A percentile compares a stretch with the other conserved stretches of the same genome.
Evolutionary conservation across 2,329 filamentous ascomycete species (phyloP).

Genomic region (Hypocreales sp.): DNA sequence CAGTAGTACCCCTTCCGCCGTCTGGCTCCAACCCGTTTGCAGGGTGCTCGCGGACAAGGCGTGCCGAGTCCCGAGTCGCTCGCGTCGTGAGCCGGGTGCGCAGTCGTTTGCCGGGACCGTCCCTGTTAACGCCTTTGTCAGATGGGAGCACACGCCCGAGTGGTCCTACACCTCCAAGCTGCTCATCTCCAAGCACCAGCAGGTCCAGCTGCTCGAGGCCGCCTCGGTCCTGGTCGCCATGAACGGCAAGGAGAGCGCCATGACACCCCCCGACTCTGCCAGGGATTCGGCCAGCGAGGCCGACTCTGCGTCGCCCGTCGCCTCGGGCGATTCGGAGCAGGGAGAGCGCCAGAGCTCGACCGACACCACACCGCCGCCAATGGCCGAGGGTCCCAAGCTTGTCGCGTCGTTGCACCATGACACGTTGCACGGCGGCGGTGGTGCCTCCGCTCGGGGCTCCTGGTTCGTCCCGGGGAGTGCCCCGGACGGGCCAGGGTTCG

Average conservation of each 20-base stretch:
- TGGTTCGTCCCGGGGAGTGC: conserved; percentile 29
- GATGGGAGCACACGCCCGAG: conserved; percentile 98
- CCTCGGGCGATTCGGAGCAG: conserved; percentile 66
- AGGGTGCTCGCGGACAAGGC: conserved; percentile 4
- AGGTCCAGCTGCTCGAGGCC: conserved; percentile 92
- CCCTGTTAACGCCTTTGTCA: conserved; percentile 23
- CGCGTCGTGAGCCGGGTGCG: conserved; percentile 5
- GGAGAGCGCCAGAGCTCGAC: conserved; percentile 69
- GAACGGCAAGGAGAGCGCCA: conserved; percentile 44
- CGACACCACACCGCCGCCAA: conserved; percentile 83
- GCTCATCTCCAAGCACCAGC: conserved; percentile 97
- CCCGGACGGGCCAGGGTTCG: conserved; percentile 26
- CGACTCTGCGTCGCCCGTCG: conserved; percentile 68
- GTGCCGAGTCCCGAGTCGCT: conserved; percentile 3
- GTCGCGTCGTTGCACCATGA: conserved; percentile 33
- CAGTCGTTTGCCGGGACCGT: too few species aligned
- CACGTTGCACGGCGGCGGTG: conserved; percentile 44
- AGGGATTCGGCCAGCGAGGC: conserved; percentile 62
- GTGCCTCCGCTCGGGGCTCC: conserved; percentile 55
- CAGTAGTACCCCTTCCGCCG: conserved; percentile 47
- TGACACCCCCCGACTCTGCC: conserved; percentile 48
- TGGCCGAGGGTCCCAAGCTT: conserved; percentile 45
- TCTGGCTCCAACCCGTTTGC: conserved; percentile 21
- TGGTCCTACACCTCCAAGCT: conserved; percentile 96
- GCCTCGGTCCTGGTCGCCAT: conserved; percentile 92